Evolutionary conservation across 2,329 filamentous ascomycete species (phyloP).

Genomic region (Alternaria sp.): DNA sequence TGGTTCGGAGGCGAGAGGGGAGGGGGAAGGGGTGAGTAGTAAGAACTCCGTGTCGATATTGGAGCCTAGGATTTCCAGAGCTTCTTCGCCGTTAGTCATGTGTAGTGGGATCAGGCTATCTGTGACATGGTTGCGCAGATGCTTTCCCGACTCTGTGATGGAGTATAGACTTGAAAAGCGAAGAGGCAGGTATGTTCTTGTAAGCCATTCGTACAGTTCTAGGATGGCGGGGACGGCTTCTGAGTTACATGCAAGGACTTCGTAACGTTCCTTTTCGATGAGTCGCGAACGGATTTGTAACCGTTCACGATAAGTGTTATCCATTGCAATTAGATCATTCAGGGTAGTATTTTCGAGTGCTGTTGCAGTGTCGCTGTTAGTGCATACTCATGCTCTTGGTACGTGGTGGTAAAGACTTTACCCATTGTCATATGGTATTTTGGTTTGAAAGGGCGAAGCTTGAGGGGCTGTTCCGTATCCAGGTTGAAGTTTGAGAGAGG

Average conservation of each 20-base stretch:
- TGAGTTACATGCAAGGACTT: constrained; percentile 51
- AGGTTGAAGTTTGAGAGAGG: constrained; percentile 62
- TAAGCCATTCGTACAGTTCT: constrained; percentile 67
- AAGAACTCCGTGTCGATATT: constrained; percentile 70
- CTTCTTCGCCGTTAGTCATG: constrained; percentile 46
- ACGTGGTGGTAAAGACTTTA: constrained; percentile 41
- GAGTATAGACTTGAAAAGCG: constrained; percentile 66
- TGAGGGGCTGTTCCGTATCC: constrained; percentile 60
- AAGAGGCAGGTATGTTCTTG: constrained; percentile 63
- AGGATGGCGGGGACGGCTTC: constrained; percentile 58
- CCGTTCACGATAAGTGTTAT: constrained; percentile 66
- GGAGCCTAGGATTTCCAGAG: constrained; percentile 60
- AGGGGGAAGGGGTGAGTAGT: constrained; percentile 52
- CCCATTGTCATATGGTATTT: constrained; percentile 72
- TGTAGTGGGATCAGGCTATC: constrained; percentile 53
- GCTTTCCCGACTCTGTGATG: constrained; percentile 36
- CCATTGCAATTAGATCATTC: constrained; percentile 66
- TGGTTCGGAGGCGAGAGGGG: neutral
- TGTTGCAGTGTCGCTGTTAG: constrained; percentile 36
- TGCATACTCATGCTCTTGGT: neutral
- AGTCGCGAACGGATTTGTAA: constrained; percentile 60
- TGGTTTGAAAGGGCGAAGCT: constrained; percentile 67
- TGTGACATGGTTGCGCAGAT: constrained; percentile 58
- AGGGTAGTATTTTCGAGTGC: constrained; percentile 62
- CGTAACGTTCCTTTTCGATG: constrained; percentile 55